Evolutionary conservation across 179 eudicot genomes (phyloP).

Genomic region (Amaranthus tricolor): DNA sequence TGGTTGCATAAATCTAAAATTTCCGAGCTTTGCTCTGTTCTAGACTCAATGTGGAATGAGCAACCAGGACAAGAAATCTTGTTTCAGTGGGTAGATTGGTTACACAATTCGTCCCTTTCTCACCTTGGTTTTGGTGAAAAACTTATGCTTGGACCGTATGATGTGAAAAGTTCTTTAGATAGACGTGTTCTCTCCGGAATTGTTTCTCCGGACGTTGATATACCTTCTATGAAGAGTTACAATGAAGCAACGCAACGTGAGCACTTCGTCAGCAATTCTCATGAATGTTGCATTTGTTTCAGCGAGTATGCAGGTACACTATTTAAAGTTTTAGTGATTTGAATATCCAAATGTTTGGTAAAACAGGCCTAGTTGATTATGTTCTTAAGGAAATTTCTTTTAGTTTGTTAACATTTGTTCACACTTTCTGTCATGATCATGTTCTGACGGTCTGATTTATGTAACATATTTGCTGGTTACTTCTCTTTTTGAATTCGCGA

Average conservation of each 20-base stretch:
- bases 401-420: background rate
- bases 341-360: background rate
- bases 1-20: constrained; percentile 69
- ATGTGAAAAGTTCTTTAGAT: constrained; percentile 45
- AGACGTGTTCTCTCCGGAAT: constrained; percentile 78
- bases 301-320: constrained; percentile 75
- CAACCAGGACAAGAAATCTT: constrained; percentile 80
- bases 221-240: constrained; percentile 73
- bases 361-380: background rate
- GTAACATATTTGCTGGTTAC: background rate
- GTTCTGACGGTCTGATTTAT: background rate
- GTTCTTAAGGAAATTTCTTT: background rate
- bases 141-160: constrained; percentile 76
- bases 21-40: constrained; percentile 61
- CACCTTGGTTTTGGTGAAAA: constrained; percentile 62
- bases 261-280: constrained; percentile 57
- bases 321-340: too few species aligned
- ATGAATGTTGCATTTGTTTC: constrained; percentile 83
- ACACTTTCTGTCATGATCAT: background rate
- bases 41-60: constrained; percentile 82
- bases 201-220: constrained; percentile 75
- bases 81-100: constrained; percentile 85
- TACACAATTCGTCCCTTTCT: constrained; percentile 60
- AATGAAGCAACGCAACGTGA: constrained; percentile 57
- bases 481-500: background rate